Evolutionary conservation across 306 rosid genomes (phyloP).

Genomic region (Lathyrus aphaca): DNA sequence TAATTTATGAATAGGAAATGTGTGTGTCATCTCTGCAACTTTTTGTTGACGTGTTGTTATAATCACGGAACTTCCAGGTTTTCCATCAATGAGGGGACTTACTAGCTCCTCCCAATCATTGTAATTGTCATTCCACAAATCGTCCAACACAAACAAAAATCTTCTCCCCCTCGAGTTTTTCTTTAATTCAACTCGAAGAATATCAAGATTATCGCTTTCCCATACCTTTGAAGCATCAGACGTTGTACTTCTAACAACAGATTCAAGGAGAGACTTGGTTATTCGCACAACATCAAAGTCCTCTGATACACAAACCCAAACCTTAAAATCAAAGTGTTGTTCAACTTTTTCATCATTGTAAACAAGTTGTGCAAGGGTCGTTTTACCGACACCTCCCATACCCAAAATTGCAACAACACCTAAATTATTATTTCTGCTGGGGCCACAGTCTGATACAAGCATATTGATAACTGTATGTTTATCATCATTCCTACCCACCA

Average conservation of each 20-base stretch:
- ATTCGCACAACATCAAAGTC: conserved; percentile 1
- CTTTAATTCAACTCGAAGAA: background rate
- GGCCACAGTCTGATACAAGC: background rate
- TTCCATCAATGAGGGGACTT: too few relatives aligned
- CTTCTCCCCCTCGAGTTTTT: background rate
- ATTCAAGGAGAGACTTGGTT: background rate
- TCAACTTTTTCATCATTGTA: background rate
- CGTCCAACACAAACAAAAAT: background rate
- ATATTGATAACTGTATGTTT: background rate
- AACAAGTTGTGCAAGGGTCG: conserved; percentile 10
- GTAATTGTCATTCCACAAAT: too few relatives aligned
- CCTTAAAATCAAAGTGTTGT: conserved; percentile 11
- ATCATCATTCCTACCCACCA: conserved; percentile 13
- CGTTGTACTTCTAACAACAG: background rate
- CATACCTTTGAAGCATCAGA: background rate
- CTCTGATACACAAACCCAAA: background rate
- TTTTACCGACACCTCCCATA: conserved; percentile 15
- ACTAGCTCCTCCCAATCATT: too few relatives aligned
- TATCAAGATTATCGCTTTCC: background rate
- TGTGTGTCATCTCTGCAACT: too few relatives aligned
- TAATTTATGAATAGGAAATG: too few relatives aligned
- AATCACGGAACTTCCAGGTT: too few relatives aligned
- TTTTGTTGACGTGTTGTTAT: too few relatives aligned
- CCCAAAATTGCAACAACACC: conserved; percentile 31
- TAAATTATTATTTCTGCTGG: background rate